A percentile compares a stretch with the other conserved stretches of the same genome.
Conservation (phyloP, 1,284 basidiomycete species). For the Ceratobasidium sp. region DNA sequence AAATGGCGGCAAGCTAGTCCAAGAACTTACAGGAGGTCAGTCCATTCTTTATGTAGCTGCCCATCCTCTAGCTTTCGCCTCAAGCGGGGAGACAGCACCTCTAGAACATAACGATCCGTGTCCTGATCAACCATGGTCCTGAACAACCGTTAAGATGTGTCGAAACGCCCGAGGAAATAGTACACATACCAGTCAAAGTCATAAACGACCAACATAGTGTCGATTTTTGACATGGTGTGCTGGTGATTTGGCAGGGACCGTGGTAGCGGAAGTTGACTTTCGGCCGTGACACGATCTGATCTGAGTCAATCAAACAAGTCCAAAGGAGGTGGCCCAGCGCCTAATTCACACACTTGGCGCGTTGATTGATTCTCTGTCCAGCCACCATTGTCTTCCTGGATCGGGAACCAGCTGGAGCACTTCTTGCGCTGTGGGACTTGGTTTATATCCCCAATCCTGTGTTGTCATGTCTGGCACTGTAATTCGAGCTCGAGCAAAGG, state of each 20-base stretch:
- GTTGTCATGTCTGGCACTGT: slow-evolving; percentile 29
- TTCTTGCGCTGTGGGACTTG: slow-evolving; percentile 6
- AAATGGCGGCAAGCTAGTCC: slow-evolving; percentile 41
- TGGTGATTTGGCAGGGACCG: slow-evolving; percentile 5
- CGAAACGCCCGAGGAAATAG: neutral
- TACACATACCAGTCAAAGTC: slow-evolving; percentile 95
- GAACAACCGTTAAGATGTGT: neutral
- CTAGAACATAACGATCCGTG: slow-evolving; percentile 95
- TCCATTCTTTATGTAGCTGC: slow-evolving; percentile 78
- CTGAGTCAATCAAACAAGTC: slow-evolving; percentile 1
- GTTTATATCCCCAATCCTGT: neutral
- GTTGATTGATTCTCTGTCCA: slow-evolving; percentile 20
- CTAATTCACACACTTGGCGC: slow-evolving; percentile 22
- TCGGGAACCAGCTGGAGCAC: neutral
- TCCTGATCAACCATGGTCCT: slow-evolving; percentile 96
- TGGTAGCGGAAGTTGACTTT: slow-evolving; percentile 1
- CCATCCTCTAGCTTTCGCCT: slow-evolving; percentile 85
- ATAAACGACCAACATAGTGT: slow-evolving; percentile 88
- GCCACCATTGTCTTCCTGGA: slow-evolving; percentile 10
- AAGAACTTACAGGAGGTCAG: slow-evolving; percentile 85
- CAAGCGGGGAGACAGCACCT: slow-evolving; percentile 87
- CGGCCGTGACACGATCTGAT: neutral
- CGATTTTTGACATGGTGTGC: slow-evolving; percentile 51
- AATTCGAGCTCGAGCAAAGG: slow-evolving; percentile 34
- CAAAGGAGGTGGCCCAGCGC: slow-evolving; percentile 18